Evolutionary conservation across 306 rosid species (phyloP).

Genomic region (Lathyrus oleraceus): DNA sequence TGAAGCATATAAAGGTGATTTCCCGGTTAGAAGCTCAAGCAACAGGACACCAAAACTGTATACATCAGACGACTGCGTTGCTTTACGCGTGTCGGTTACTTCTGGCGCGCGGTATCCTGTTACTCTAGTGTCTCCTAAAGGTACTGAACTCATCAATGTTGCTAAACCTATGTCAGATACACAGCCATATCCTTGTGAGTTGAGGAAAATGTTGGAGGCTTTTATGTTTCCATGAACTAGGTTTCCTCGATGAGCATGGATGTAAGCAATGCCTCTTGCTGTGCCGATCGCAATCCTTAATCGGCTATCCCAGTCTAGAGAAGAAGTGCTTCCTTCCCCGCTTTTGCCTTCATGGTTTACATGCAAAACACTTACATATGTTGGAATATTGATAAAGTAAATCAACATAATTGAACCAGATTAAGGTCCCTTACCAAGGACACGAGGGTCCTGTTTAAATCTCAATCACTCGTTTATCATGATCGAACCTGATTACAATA

Average conservation of each 20-base stretch:
- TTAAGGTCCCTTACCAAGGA: too few species aligned
- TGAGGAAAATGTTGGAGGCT: constrained; percentile 84
- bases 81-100: constrained; percentile 71
- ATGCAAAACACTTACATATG: constrained; percentile 19
- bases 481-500: too few species aligned
- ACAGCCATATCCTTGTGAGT: constrained; percentile 78
- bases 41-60: constrained; percentile 78
- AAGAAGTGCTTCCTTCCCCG: constrained; percentile 52
- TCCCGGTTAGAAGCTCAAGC: constrained; percentile 92
- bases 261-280: constrained; percentile 82
- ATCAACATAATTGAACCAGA: not conserved
- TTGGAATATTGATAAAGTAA: not conserved
- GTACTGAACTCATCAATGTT: constrained; percentile 56
- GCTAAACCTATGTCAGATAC: constrained; percentile 70
- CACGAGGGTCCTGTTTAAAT: too few species aligned
- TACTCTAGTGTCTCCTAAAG: constrained; percentile 47
- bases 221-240: constrained; percentile 85
- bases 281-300: constrained; percentile 73
- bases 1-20: constrained; percentile 54
- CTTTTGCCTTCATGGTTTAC: constrained; percentile 55
- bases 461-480: too few species aligned
- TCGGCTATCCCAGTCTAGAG: constrained; percentile 78
- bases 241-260: constrained; percentile 66
- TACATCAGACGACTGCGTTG: constrained; percentile 69
- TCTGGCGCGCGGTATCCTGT: constrained; percentile 93